Conservation (phyloP, 1,139 yeast species). For the Nematodospora anomalae region DNA sequence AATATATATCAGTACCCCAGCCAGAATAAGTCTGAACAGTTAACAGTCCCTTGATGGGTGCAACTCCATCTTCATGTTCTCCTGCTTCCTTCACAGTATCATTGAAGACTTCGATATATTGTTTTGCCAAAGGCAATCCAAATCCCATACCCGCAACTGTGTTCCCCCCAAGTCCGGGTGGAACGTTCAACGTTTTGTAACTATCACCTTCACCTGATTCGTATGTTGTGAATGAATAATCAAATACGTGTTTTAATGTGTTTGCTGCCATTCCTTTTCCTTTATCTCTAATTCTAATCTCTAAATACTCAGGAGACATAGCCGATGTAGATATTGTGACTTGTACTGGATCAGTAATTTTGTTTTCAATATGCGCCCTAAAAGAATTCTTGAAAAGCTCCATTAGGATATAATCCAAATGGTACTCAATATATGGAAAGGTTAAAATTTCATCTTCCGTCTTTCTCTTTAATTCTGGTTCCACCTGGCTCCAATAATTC, state of each 20-base stretch:
- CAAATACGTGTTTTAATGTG: conserved; percentile 66
- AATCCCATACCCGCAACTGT: conserved; percentile 95
- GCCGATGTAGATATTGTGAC: conserved; percentile 64
- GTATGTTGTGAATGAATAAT: conserved; percentile 82
- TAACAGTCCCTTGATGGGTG: conserved; percentile 54
- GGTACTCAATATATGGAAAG: conserved; percentile 83
- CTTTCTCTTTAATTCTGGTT: conserved; percentile 23
- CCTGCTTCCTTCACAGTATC: conserved; percentile 25
- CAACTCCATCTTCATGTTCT: conserved; percentile 15
- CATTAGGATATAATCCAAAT: conserved; percentile 80
- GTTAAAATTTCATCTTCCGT: conserved; percentile 22
- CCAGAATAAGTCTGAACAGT: conserved; percentile 80
- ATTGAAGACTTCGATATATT: conserved; percentile 47
- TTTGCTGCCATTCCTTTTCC: conserved; percentile 86
- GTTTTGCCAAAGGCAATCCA: conserved; percentile 81
- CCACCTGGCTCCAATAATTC: conserved; percentile 36
- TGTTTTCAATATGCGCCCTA: conserved; percentile 79
- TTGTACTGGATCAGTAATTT: conserved; percentile 58
- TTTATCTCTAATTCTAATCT: conserved; percentile 74
- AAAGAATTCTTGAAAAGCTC: conserved; percentile 87
- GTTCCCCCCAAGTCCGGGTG: conserved; percentile 71
- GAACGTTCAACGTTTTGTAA: conserved; percentile 59
- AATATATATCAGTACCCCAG: conserved; percentile 64
- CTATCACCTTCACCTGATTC: conserved; percentile 60
- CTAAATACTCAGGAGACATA: conserved; percentile 41